phyloP scores from a whole-genome alignment of 2,329 filamentous ascomycete species.

The Colletotrichum tamarilloi region DNA sequence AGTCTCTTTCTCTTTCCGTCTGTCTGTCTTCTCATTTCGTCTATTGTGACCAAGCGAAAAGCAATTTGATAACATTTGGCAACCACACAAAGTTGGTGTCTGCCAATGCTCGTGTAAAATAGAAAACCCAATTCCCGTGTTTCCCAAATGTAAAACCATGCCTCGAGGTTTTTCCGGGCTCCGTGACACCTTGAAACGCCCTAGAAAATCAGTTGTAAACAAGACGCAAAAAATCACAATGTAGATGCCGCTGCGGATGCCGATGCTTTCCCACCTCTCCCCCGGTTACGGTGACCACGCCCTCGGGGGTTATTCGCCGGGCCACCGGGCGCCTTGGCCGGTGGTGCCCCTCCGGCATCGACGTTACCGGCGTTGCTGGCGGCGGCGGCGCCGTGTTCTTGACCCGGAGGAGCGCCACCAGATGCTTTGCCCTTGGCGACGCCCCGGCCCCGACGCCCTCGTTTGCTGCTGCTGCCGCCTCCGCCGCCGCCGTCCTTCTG shows the following conservation, averaged over 20 bases:
- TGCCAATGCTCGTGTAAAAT: not conserved
- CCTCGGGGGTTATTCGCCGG: slow-evolving; percentile 16
- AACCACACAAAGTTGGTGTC: not conserved
- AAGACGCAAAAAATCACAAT: not conserved
- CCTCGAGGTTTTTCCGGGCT: not conserved
- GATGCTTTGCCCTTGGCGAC: slow-evolving; percentile 38
- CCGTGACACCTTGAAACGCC: not conserved
- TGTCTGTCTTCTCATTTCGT: not conserved
- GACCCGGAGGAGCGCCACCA: not conserved
- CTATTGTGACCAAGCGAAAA: not conserved
- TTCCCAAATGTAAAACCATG: not conserved
- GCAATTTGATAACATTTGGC: not conserved
- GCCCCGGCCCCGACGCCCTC: slow-evolving; percentile 40
- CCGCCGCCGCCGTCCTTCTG: slow-evolving; percentile 7
- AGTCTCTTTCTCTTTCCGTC: not conserved
- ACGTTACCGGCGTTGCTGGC: not conserved
- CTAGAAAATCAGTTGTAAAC: not conserved
- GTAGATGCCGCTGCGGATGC: slow-evolving; percentile 9
- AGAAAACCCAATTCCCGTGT: not conserved
- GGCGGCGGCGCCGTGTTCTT: not conserved
- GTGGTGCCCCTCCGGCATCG: slow-evolving; percentile 1
- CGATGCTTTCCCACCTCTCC: slow-evolving; percentile 27
- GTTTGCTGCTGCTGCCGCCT: not conserved
- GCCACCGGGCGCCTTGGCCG: slow-evolving; percentile 11
- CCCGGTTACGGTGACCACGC: slow-evolving; percentile 24